Evolutionary conservation across 257 asterid species (phyloP).

Genomic region (Penstemon newberryi): DNA sequence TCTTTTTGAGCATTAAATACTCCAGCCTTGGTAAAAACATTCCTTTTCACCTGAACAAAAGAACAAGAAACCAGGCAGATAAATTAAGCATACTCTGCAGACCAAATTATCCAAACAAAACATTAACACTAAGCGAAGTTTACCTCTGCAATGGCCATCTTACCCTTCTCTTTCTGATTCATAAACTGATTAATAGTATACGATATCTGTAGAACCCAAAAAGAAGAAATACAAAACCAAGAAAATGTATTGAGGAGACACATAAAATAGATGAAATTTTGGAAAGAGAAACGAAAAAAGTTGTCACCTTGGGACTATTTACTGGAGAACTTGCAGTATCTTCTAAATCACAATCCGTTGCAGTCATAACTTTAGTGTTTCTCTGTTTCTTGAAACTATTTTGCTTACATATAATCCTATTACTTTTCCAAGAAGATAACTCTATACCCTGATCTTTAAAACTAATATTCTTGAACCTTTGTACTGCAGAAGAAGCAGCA

Average conservation of each 20-base stretch:
- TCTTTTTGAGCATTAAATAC: constrained; percentile 30
- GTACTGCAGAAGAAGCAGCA: constrained; percentile 60
- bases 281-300: not conserved
- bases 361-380: constrained; percentile 23
- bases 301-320: constrained; percentile 65
- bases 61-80: not conserved
- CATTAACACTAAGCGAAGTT: not conserved
- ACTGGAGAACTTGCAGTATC: constrained; percentile 87
- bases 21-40: constrained; percentile 31
- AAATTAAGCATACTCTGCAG: not conserved
- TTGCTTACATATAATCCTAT: constrained; percentile 24
- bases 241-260: not conserved
- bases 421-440: constrained; percentile 28
- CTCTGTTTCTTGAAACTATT: constrained; percentile 54
- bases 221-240: not conserved
- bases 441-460: not conserved
- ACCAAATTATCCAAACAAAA: not conserved
- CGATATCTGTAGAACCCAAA: constrained; percentile 40
- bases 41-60: constrained; percentile 35
- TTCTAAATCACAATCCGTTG: constrained; percentile 51
- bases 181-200: constrained; percentile 40
- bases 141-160: constrained; percentile 44
- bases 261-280: not conserved
- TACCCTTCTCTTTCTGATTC: constrained; percentile 40
- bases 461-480: constrained; percentile 24